A percentile compares a stretch with the other conserved stretches of the same genome.
phyloP scores from a whole-genome alignment of 2,329 filamentous ascomycete species.

The Xylaria sp. region DNA sequence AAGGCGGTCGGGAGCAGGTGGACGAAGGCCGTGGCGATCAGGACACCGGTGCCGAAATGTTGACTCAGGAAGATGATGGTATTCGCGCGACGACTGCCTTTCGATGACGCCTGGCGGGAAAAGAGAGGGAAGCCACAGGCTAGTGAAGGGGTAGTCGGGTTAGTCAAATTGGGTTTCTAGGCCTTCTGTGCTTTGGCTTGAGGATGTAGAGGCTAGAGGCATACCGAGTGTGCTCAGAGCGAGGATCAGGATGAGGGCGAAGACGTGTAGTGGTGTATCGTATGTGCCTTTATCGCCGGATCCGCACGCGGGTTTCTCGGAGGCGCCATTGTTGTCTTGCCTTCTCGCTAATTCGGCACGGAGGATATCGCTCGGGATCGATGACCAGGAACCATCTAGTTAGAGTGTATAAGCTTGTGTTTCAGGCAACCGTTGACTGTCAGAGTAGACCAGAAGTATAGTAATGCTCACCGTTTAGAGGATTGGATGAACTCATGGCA shows the following conservation, averaged over 20 bases:
- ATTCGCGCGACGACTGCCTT: constrained; percentile 64
- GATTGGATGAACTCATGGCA: constrained; percentile 26
- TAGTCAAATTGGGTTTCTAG: neutral
- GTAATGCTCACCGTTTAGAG: constrained; percentile 26
- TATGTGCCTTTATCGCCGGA: constrained; percentile 66
- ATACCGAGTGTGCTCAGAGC: constrained; percentile 67
- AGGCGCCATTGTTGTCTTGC: constrained; percentile 50
- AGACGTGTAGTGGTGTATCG: constrained; percentile 74
- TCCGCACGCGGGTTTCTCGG: constrained; percentile 62
- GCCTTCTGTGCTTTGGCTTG: neutral
- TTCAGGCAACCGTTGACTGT: neutral
- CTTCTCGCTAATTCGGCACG: constrained; percentile 64
- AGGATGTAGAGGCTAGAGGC: constrained; percentile 32
- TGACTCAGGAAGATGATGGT: constrained; percentile 73
- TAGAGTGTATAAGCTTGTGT: constrained; percentile 10
- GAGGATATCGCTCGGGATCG: constrained; percentile 63
- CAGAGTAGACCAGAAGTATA: neutral
- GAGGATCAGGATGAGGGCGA: constrained; percentile 74
- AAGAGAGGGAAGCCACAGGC: constrained; percentile 75
- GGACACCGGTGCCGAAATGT: constrained; percentile 83
- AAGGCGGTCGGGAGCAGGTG: constrained; percentile 78
- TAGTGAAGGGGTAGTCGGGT: constrained; percentile 43
- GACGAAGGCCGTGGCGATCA: constrained; percentile 89
- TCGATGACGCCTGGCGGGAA: constrained; percentile 66
- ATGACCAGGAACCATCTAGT: constrained; percentile 57